Conservation (phyloP, 1,284 basidiomycete species). For the Apiotrichum montevideense region DNA sequence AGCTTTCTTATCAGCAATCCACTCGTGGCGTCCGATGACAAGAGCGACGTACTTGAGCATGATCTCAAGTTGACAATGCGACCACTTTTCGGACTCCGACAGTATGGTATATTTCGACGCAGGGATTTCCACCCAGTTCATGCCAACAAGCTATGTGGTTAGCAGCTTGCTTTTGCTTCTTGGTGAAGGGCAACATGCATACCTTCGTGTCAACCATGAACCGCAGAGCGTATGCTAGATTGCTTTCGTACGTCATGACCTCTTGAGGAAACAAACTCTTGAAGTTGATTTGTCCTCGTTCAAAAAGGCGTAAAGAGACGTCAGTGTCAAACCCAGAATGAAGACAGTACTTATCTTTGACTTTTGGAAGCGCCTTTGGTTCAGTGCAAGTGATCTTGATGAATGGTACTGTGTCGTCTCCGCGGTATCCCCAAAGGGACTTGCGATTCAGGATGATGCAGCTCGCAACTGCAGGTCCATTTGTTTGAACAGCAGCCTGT, state of each 20-base stretch:
- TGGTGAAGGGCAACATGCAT: slow-evolving; percentile 2
- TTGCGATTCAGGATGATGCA: slow-evolving; percentile 63
- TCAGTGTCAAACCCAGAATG: slow-evolving; percentile 13
- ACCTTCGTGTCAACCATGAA: slow-evolving; percentile 97
- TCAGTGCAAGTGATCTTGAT: slow-evolving; percentile 72
- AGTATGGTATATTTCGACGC: slow-evolving; percentile 69
- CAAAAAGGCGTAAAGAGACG: slow-evolving; percentile 64
- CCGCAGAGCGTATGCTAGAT: slow-evolving; percentile 76
- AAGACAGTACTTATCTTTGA: slow-evolving; percentile 70
- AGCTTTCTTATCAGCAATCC: slow-evolving; percentile 51
- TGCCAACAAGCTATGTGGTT: slow-evolving; percentile 68
- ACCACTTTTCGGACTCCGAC: slow-evolving; percentile 57
- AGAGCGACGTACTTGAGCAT: slow-evolving; percentile 56
- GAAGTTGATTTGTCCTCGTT: slow-evolving; percentile 71
- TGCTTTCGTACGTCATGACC: slow-evolving; percentile 79
- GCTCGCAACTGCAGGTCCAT: slow-evolving; percentile 51
- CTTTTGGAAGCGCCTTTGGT: slow-evolving; percentile 69
- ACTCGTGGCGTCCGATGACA: not conserved
- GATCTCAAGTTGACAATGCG: slow-evolving; percentile 81
- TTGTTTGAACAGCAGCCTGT: slow-evolving; percentile 30
- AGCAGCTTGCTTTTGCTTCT: no score
- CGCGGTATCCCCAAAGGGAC: slow-evolving; percentile 78
- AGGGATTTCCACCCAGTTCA: slow-evolving; percentile 94
- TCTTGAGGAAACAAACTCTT: slow-evolving; percentile 60
- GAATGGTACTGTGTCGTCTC: slow-evolving; percentile 71